These are phyloP conservation scores for Chaetoceros tenuissimus DNA, from an alignment of 108 stramenopile species.

Conservation along the genomic window DNA sequence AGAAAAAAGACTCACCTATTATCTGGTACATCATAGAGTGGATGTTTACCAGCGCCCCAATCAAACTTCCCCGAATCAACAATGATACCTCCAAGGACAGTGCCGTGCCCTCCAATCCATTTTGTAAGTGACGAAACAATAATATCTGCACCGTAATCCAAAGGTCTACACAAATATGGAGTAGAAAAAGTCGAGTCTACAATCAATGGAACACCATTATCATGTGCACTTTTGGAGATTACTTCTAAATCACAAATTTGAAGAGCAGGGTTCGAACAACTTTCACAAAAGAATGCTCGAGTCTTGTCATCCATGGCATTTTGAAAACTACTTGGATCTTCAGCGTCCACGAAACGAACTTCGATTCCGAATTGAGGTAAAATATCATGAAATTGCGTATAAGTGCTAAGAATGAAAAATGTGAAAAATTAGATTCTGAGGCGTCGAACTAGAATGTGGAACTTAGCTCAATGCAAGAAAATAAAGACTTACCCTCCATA, in stretches of 20 bases:
- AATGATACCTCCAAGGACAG: constrained; percentile 59
- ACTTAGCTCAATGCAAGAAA: constrained; percentile 3
- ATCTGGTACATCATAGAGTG: constrained; percentile 58
- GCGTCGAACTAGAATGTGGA: background rate
- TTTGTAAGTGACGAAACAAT: constrained; percentile 76
- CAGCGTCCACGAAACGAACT: constrained; percentile 62
- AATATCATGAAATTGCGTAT: constrained; percentile 64
- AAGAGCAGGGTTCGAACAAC: constrained; percentile 57
- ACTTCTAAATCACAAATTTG: constrained; percentile 60
- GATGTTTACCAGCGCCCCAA: constrained; percentile 80
- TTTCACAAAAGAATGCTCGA: constrained; percentile 73
- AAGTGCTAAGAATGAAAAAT: constrained; percentile 23
- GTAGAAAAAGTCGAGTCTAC: constrained; percentile 82
- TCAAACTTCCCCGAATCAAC: constrained; percentile 59
- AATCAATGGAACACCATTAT: constrained; percentile 70
- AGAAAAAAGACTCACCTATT: constrained; percentile 49
- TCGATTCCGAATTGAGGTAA: constrained; percentile 72
- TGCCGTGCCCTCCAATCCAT: constrained; percentile 87
- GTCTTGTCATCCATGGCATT: constrained; percentile 70
- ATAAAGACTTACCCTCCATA: constrained; percentile 30
- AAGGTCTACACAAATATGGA: constrained; percentile 70
- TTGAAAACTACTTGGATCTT: constrained; percentile 41
- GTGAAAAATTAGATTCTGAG: background rate
- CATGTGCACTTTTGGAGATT: constrained; percentile 48
- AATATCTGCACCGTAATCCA: constrained; percentile 80